These are phyloP conservation scores for Rhododendron mucronatum DNA, from an alignment of 148 eudicot species.

Conservation along the genomic window DNA sequence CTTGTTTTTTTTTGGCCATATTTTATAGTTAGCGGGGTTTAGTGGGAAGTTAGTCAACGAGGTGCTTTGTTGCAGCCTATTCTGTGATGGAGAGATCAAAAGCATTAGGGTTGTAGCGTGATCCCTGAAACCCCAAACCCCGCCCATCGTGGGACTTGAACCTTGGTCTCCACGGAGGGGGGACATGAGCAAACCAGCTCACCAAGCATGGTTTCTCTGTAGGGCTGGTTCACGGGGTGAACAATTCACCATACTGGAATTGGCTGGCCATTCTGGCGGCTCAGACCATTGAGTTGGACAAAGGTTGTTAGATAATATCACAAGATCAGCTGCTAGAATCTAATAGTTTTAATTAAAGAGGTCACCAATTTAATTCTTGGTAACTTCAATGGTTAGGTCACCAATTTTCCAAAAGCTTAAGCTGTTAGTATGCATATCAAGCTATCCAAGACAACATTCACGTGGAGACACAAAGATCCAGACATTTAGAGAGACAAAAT, in stretches of 20 bases:
- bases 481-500: background rate
- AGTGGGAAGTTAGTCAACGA: too few species aligned
- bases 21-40: too few species aligned
- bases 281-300: background rate
- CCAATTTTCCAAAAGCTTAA: background rate
- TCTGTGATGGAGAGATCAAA: too few species aligned
- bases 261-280: background rate
- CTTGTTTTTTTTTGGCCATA: too few species aligned
- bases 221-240: background rate
- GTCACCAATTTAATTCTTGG: too few species aligned
- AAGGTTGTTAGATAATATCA: background rate
- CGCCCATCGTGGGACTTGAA: too few species aligned
- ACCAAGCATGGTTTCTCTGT: too few species aligned
- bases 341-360: background rate
- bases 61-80: too few species aligned
- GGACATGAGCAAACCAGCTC: too few species aligned
- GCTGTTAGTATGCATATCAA: background rate
- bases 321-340: background rate
- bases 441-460: background rate
- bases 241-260: background rate
- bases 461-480: background rate
- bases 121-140: too few species aligned
- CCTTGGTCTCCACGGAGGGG: too few species aligned
- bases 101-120: too few species aligned
- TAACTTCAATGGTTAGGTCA: background rate